A percentile compares a stretch with the other conserved stretches of the same genome.
Conservation (phyloP, 306 rosid species). For the Cyclanthera cordifolia region DNA sequence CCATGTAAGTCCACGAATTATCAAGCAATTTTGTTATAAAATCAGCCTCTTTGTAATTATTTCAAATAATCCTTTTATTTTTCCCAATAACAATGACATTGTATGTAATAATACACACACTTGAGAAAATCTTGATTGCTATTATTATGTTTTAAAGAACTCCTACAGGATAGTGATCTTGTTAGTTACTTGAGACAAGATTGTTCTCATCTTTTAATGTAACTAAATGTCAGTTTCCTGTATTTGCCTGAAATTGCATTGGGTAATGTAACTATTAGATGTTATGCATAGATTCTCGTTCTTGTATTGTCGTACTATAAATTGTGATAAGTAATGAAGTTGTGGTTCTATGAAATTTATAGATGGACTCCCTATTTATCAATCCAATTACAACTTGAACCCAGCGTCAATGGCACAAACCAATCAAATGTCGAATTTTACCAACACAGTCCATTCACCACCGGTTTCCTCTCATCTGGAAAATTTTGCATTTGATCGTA, state of each 20-base stretch:
- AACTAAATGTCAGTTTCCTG: neutral
- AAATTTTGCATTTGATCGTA: conserved; percentile 20
- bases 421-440: conserved; percentile 12
- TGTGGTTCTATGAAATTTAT: conserved; percentile 21
- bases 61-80: too few relatives aligned
- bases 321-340: conserved; percentile 17
- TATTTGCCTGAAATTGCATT: neutral
- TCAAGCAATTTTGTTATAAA: neutral
- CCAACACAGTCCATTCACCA: too few relatives aligned
- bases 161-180: neutral
- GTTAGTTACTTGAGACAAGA: neutral
- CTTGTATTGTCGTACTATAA: neutral
- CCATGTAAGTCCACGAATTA: conserved; percentile 29
- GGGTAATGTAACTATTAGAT: conserved; percentile 7
- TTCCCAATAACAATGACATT: too few relatives aligned
- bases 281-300: conserved; percentile 4
- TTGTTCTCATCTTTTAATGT: neutral
- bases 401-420: conserved; percentile 25
- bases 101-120: too few relatives aligned
- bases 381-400: conserved; percentile 32
- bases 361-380: conserved; percentile 37
- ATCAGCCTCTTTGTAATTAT: neutral
- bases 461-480: conserved; percentile 17
- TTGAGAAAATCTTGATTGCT: too few relatives aligned
- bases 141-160: too few relatives aligned